Percentiles rank a stretch among this genome's conserved stretches.
These are phyloP conservation scores for Ambrosia trifida DNA, from an alignment of 129 eudicot genomes.

Conservation along the genomic window DNA sequence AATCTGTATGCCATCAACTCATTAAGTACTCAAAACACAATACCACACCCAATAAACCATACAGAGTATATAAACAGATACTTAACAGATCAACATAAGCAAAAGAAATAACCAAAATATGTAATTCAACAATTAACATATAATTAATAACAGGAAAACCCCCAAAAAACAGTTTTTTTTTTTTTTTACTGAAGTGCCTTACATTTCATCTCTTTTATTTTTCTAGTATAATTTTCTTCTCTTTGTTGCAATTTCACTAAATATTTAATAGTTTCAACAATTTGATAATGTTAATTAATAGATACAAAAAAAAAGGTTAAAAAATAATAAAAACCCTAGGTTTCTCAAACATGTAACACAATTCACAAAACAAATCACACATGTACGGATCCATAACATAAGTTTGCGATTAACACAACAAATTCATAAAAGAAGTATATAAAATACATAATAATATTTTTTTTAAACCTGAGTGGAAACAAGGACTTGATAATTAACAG, in stretches of 20 bases:
- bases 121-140: background rate
- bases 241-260: constrained; percentile 12
- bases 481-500: constrained; percentile 75
- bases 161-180: constrained; percentile 14
- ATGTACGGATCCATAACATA: constrained; percentile 8
- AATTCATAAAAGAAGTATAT: background rate
- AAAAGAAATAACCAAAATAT: background rate
- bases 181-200: background rate
- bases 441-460: background rate
- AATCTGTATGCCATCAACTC: constrained; percentile 3
- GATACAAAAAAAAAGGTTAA: background rate
- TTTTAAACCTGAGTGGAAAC: constrained; percentile 79
- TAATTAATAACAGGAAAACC: background rate
- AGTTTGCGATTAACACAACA: background rate
- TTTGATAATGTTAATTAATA: constrained; percentile 10
- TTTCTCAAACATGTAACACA: constrained; percentile 1
- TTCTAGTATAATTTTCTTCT: background rate
- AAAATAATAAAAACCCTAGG: background rate
- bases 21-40: background rate
- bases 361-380: constrained; percentile 8
- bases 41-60: constrained; percentile 9
- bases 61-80: background rate
- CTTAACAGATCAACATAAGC: background rate
- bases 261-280: constrained; percentile 3
- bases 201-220: background rate